Evolutionary conservation across 495 filamentous ascomycete species (phyloP).

Genomic region (Cairneyella variabilis): DNA sequence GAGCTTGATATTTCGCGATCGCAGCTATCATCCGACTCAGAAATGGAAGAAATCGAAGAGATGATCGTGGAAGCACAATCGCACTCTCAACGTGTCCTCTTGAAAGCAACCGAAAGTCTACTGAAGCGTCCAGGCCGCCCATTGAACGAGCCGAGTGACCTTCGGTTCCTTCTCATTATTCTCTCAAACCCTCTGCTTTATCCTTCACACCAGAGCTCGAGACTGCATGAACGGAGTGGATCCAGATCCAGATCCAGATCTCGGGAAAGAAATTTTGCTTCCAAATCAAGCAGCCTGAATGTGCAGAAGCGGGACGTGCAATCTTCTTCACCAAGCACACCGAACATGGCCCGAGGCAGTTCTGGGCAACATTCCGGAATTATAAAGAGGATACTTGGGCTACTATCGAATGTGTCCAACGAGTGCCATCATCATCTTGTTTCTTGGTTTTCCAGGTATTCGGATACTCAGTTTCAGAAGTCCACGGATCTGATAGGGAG

Average conservation of each 20-base stretch:
- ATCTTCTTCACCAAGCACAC: not conserved
- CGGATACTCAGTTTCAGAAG: conserved; percentile 63
- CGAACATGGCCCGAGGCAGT: conserved; percentile 23
- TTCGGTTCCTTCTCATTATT: conserved; percentile 79
- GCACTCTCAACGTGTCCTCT: conserved; percentile 62
- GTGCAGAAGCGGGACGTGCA: not conserved
- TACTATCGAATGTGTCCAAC: conserved; percentile 71
- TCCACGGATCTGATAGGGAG: conserved; percentile 71
- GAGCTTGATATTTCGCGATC: conserved; percentile 11
- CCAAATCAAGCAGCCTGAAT: not conserved
- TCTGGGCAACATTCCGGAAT: conserved; percentile 72
- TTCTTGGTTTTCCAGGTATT: conserved; percentile 77
- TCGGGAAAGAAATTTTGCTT: conserved; percentile 1
- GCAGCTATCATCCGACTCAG: conserved; percentile 25
- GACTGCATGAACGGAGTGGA: conserved; percentile 28
- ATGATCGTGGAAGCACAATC: conserved; percentile 63
- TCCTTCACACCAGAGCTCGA: conserved; percentile 22
- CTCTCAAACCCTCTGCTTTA: conserved; percentile 78
- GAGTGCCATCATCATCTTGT: conserved; percentile 80
- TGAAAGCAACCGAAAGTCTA: conserved; percentile 80
- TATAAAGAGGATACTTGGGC: conserved; percentile 78
- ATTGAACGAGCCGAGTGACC: conserved; percentile 64
- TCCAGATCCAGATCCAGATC: conserved; percentile 24
- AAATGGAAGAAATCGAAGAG: conserved; percentile 48
- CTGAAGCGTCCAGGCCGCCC: conserved; percentile 80